A percentile compares a stretch with the other conserved stretches of the same genome.
Evolutionary conservation across 805 yeast genomes (phyloP).

Genomic region (Yamadazyma sp.): DNA sequence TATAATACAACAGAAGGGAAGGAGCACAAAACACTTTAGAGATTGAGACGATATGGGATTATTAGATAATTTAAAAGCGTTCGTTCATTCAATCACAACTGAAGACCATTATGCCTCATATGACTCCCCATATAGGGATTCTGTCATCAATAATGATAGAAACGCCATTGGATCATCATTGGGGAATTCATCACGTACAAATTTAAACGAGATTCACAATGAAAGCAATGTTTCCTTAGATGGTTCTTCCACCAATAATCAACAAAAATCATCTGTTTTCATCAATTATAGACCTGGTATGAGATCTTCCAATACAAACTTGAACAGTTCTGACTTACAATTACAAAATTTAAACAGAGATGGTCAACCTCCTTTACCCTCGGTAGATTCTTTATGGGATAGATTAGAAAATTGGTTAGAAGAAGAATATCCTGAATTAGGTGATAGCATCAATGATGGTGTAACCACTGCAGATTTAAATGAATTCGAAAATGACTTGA

Average conservation of each 20-base stretch:
- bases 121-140: conserved; percentile 33
- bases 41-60: conserved; percentile 27
- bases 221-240: conserved; percentile 26
- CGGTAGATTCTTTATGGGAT: conserved; percentile 42
- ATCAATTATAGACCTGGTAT: conserved; percentile 41
- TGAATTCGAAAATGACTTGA: conserved; percentile 44
- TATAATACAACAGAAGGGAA: too few species aligned
- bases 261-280: conserved; percentile 13
- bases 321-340: conserved; percentile 40
- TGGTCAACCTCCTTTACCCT: conserved; percentile 51
- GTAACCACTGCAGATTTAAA: conserved; percentile 45
- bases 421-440: conserved; percentile 45
- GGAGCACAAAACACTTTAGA: too few species aligned
- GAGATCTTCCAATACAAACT: conserved; percentile 39
- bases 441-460: conserved; percentile 40
- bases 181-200: conserved; percentile 25
- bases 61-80: conserved; percentile 36
- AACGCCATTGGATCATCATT: conserved; percentile 14
- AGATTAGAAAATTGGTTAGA: conserved; percentile 42
- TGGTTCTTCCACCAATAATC: conserved; percentile 10
- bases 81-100: conserved; percentile 51
- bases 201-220: conserved; percentile 35
- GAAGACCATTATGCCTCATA: conserved; percentile 59
- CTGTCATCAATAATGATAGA: conserved; percentile 15
- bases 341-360: conserved; percentile 42